Conservation (phyloP, 176 grass and related monocot species). For the Rhipidocladum racemiflorum region DNA sequence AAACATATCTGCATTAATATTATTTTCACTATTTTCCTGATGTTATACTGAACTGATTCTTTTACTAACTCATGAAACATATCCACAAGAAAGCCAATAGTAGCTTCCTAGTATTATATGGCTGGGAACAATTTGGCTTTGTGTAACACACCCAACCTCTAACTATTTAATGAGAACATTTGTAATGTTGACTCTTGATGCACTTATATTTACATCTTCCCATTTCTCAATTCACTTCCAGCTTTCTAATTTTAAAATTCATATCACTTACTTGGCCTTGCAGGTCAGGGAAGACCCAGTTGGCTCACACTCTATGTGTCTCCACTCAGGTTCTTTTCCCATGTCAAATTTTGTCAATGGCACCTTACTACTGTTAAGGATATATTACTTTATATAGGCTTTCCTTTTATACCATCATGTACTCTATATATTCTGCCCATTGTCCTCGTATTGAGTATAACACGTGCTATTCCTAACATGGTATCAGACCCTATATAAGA, state of each 20-base stretch:
- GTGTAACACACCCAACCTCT: background rate
- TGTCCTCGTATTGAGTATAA: too few species aligned
- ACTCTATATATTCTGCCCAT: too few species aligned
- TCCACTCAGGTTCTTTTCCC: slow-evolving; percentile 58
- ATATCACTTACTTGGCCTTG: background rate
- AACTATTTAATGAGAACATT: background rate
- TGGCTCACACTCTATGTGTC: slow-evolving; percentile 81
- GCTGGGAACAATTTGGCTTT: background rate
- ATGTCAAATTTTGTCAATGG: background rate
- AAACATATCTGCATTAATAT: background rate
- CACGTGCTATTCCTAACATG: too few species aligned
- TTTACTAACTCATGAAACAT: background rate
- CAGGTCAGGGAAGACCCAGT: slow-evolving; percentile 87
- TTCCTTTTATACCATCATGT: too few species aligned
- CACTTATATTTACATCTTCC: background rate
- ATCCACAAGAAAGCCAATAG: background rate
- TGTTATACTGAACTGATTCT: background rate
- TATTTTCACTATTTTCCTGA: background rate
- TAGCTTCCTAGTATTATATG: background rate
- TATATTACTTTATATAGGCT: too few species aligned
- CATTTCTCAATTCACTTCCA: slow-evolving; percentile 14
- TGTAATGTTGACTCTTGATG: background rate
- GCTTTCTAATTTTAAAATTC: background rate
- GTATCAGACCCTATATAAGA: too few species aligned
- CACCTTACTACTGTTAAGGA: background rate